Conservation (phyloP, 495 filamentous ascomycete genomes). For the Talaromyces nanjingensis region DNA sequence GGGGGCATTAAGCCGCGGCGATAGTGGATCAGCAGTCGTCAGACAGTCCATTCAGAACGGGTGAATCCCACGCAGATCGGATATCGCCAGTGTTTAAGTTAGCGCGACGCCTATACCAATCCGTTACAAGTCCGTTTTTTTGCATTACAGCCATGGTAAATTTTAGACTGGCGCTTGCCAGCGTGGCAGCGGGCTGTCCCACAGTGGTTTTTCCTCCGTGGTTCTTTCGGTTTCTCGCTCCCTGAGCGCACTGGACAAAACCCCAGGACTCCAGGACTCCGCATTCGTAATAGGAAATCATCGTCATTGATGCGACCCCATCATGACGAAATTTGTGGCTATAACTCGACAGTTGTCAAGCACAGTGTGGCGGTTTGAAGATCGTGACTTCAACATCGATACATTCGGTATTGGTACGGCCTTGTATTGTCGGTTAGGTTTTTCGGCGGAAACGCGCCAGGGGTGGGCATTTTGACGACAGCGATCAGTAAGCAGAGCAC, state of each 20-base stretch:
- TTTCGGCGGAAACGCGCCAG: neutral
- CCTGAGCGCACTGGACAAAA: neutral
- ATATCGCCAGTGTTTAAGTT: constrained; percentile 9
- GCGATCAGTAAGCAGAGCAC: neutral
- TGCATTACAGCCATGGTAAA: neutral
- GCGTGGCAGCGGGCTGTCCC: constrained; percentile 12
- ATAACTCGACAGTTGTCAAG: neutral
- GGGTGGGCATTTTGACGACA: neutral
- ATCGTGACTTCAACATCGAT: neutral
- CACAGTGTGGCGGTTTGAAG: neutral
- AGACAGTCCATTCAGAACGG: constrained; percentile 8
- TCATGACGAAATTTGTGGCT: neutral
- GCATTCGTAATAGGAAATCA: neutral
- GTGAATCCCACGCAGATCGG: constrained; percentile 7
- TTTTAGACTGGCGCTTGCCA: constrained; percentile 12
- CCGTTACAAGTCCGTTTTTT: neutral
- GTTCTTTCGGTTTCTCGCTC: neutral
- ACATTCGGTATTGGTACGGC: neutral
- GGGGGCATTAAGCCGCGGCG: constrained; percentile 9
- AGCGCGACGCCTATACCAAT: constrained; percentile 3
- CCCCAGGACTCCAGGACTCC: neutral
- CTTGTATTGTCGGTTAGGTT: neutral
- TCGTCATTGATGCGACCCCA: constrained; percentile 3
- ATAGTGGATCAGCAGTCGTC: constrained; percentile 6
- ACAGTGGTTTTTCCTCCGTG: neutral